Base-by-base conservation (phyloP, 305 asterid species). In the Fraxinus paxiana region DNA sequence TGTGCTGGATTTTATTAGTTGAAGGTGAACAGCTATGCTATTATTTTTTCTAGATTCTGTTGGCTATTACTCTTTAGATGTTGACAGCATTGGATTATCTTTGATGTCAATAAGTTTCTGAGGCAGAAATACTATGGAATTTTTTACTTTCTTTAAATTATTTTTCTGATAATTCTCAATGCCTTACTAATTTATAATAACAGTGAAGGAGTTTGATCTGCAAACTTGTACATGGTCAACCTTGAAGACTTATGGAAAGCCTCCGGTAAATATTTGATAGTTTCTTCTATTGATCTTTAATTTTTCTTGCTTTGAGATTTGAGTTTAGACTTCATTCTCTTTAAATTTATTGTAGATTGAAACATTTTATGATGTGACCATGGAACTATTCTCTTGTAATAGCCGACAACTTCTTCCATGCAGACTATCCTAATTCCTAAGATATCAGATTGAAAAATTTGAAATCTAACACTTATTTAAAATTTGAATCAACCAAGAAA, bases 211-310 rank as follows among this genome's bases (percentile, higher is more conserved):
- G 84, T 94, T 94, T 86, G 96, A 96, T 90, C 88, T 90, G 89
- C 91, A 92, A 88, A 89, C 94, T 77, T 81, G 83, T 87, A 81
- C 91, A 75, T 96, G 98, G 98, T 92, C 98, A 61, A 87, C 88
- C 84, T 88, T 96, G 95, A 96, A 93, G 93, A 96, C 99, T 77
- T 93, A 92, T 78, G 98, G 98, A 87, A 94, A 91, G 85, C 96
- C 99, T 73, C 99, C 98, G 88, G 99, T 96, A 94, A 59, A 71
- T 73, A 81, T 77, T 83, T 72, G 34, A 26, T 65, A 26, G 37
- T 81, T 76, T 69, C 51, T 69, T 74, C 78, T 31, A 61, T 73
- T 77, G 34, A 77, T 83, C 70, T 75, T 79, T 69, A 70, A 15
- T 63, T 65, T 61, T 63, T 65, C 26, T 73, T 81, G 65, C 31